phyloP scores from a whole-genome alignment of 306 rosid genomes.

The Boehmeria nivea region DNA sequence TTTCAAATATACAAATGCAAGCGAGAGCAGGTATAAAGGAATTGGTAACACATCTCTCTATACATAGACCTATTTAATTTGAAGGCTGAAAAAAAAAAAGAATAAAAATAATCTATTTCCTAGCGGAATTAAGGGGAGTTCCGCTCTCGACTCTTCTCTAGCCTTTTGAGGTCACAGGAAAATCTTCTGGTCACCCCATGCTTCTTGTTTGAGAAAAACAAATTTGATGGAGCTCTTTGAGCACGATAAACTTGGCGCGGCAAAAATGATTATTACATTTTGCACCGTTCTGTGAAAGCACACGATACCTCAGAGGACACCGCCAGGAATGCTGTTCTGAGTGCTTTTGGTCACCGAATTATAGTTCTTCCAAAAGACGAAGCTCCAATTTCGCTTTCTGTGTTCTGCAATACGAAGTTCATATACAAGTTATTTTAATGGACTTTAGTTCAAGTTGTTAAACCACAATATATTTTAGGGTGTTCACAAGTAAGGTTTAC shows the following conservation, averaged over 20 bases:
- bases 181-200: constrained; percentile 20
- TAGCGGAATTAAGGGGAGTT: background rate
- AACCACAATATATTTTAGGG: too few relatives aligned
- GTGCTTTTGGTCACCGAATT: constrained; percentile 51
- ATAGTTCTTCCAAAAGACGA: constrained; percentile 84
- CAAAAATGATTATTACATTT: background rate
- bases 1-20: constrained; percentile 20
- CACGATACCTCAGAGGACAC: too few relatives aligned
- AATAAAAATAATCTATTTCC: constrained; percentile 9
- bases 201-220: constrained; percentile 11
- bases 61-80: constrained; percentile 3
- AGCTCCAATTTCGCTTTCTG: constrained; percentile 91
- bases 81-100: background rate
- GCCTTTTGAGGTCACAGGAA: too few relatives aligned
- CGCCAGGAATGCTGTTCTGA: constrained; percentile 8
- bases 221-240: constrained; percentile 6
- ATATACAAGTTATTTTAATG: constrained; percentile 11
- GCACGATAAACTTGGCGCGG: constrained; percentile 12
- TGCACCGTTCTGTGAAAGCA: background rate
- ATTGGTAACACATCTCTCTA: too few relatives aligned
- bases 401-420: constrained; percentile 57
- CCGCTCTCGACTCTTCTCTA: constrained; percentile 1
- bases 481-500: too few relatives aligned
- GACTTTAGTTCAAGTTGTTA: background rate
- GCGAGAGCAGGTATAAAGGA: too few relatives aligned